Evolutionary conservation across 768 basidiomycete species (phyloP), one percentile per base, ranked within the genome.

Genomic region (Dentipellis sp.): DNA sequence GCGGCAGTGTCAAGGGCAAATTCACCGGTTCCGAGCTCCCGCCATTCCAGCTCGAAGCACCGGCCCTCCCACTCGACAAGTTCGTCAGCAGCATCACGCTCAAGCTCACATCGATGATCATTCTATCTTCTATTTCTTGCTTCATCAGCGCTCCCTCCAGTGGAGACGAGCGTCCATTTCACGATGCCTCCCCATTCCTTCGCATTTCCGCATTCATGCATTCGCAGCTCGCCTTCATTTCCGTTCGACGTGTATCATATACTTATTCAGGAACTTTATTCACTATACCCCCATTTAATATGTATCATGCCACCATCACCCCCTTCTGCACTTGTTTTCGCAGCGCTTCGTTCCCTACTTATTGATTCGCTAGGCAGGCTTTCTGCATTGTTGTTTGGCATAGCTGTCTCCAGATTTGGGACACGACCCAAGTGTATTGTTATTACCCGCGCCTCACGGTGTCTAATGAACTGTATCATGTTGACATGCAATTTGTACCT

Each of bases 41-140:
- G 47, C 5, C 54, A 42, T 10, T 37, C 56, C 50, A 60, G 52
- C 37, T 53, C 56, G 17, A 48, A 52, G 23, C 61, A 34, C 6
- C 23, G 48, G 21, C 36, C 29, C 29, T 52, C 40, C 17, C 62
- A 46, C 21, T 51, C 54, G 19, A 19, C 23, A 22, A 50, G 29
- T 23, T 22, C 21, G 16, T 29, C 29, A 29, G 29, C 48, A 23
- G 48, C 48, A 50, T 50, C 48, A 35, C 48, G 48, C 48, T 10
- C 22, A 17, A 50, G 48, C 21, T 21, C 11, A 16, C 29, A 50
- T n/a, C 48, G 14, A 42, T 29, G 29, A 29, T 29, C 29, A 3
- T 29, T 29, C 29, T 29, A 29, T 29, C 6, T 29, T 29, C 29
- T 29, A 3, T 6, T 29, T 29, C 29, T 29, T 29, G 29, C 29